Evolutionary conservation across 331 rosid genomes (phyloP).

Genomic region (Pyrus hybrid): DNA sequence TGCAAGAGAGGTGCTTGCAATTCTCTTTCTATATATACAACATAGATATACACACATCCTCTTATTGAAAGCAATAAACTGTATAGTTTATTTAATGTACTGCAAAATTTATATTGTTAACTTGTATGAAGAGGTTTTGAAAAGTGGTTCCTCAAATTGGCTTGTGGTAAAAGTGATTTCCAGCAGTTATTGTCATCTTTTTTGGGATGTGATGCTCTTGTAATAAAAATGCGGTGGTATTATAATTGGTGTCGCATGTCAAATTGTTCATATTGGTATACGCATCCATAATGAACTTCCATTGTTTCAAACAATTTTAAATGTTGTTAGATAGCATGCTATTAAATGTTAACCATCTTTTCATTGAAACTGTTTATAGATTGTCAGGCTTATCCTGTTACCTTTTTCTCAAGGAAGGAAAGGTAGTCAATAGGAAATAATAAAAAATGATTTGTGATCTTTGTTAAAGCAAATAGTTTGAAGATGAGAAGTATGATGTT

Average conservation of each 20-base stretch:
- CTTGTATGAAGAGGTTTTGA: background rate
- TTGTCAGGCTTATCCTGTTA: background rate
- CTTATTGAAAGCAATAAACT: background rate
- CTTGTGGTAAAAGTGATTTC: background rate
- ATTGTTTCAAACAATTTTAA: background rate
- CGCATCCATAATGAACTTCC: background rate
- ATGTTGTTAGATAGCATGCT: background rate
- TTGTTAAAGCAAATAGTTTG: background rate
- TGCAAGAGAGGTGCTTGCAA: slow-evolving; percentile 67
- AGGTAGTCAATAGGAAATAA: background rate
- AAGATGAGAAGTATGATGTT: background rate
- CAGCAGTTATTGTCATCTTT: background rate
- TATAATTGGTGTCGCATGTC: background rate
- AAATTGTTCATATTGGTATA: background rate
- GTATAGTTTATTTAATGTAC: background rate
- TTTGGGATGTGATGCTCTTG: background rate
- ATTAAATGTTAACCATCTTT: background rate
- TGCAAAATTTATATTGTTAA: background rate
- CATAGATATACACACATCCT: background rate
- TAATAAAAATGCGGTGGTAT: background rate
- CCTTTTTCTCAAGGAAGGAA: background rate
- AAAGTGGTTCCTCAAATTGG: background rate
- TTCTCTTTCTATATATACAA: background rate
- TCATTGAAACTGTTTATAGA: background rate
- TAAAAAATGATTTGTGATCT: background rate